phyloP scores from a whole-genome alignment of 371 early-diverging fungal genomes.

The Entomophthora muscae region DNA sequence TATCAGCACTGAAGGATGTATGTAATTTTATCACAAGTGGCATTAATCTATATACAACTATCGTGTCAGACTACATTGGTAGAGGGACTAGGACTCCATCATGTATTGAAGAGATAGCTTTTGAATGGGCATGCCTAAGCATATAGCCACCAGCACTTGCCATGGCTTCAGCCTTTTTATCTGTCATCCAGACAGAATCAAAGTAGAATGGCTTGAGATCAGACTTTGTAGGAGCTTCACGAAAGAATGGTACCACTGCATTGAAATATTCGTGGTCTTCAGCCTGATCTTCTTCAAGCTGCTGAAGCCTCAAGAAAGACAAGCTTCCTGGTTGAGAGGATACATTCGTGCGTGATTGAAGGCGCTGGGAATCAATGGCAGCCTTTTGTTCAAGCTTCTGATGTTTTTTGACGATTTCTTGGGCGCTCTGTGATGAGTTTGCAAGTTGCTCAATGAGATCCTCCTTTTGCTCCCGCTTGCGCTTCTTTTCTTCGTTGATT shows the following conservation, averaged over 20 bases:
- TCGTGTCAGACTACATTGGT: neutral
- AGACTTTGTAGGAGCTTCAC: neutral
- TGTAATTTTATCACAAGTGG: too few species aligned
- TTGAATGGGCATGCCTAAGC: neutral
- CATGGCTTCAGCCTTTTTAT: neutral
- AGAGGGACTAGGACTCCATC: neutral
- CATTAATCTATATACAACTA: too few species aligned
- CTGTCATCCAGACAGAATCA: neutral
- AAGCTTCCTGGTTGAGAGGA: neutral
- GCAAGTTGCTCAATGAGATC: constrained; percentile 30
- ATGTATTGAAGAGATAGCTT: neutral
- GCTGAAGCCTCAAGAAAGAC: neutral
- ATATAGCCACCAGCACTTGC: neutral
- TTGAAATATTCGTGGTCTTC: neutral
- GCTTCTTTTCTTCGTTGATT: constrained; percentile 25
- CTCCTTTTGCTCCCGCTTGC: constrained; percentile 24
- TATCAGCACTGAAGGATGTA: too few species aligned
- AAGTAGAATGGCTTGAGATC: neutral
- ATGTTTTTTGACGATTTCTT: neutral
- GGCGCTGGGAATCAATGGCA: neutral
- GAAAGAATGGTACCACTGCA: neutral
- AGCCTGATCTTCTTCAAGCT: neutral
- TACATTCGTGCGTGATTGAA: neutral
- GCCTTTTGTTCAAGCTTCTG: neutral
- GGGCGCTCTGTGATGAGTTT: constrained; percentile 3